Evolutionary conservation across 306 rosid genomes (phyloP).

Genomic region (Dryas octopetala): DNA sequence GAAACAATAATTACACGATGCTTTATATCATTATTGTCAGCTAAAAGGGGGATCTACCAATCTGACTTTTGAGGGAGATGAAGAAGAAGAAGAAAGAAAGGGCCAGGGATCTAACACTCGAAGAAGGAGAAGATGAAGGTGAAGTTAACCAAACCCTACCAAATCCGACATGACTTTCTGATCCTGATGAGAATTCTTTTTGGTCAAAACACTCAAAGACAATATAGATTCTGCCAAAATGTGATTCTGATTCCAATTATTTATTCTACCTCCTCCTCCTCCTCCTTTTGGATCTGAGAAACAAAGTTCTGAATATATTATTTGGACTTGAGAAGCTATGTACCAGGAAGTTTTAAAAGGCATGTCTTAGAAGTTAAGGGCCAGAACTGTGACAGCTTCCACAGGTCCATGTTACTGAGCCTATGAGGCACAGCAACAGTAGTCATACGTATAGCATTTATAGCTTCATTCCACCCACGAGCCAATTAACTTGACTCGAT

Average conservation of each 20-base stretch:
- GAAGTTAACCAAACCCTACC: background rate
- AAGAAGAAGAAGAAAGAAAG: background rate
- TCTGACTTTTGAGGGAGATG: background rate
- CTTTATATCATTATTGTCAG: background rate
- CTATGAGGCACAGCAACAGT: background rate
- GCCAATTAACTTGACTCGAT: background rate
- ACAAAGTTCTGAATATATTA: background rate
- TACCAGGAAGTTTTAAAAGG: background rate
- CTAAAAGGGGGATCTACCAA: background rate
- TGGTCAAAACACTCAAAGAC: background rate
- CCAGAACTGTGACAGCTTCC: background rate
- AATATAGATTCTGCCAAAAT: background rate
- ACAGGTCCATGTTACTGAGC: background rate
- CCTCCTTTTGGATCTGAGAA: background rate
- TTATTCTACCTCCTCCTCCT: background rate
- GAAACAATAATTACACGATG: background rate
- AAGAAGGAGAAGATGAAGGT: background rate
- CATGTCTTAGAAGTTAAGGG: background rate
- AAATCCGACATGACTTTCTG: background rate
- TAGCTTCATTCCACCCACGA: background rate
- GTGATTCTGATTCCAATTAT: background rate
- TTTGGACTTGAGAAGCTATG: background rate
- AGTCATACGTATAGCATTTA: background rate
- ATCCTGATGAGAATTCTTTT: background rate
- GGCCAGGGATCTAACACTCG: background rate